Conservation (phyloP, 2,329 filamentous ascomycete genomes). For the Hypomyces rosellus region DNA sequence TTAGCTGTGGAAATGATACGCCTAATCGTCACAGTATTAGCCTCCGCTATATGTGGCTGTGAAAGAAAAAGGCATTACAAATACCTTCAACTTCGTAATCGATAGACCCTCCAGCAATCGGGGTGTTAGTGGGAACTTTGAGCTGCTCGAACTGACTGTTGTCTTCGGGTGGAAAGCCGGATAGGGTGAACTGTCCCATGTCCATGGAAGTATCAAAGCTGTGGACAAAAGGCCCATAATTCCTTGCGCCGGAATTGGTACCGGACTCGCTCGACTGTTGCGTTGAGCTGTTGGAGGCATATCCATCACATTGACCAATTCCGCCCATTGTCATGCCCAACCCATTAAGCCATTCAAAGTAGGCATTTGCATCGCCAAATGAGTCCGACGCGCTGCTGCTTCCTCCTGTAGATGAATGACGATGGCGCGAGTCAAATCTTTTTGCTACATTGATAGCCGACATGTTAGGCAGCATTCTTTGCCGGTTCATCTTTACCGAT, state of each 20-base stretch:
- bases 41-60: neutral
- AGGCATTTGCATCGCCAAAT: slow-evolving; percentile 19
- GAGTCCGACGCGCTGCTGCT: slow-evolving; percentile 13
- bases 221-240: slow-evolving; percentile 25
- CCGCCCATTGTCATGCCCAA: slow-evolving; percentile 13
- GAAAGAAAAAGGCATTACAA: neutral
- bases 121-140: slow-evolving; percentile 39
- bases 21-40: slow-evolving; percentile 9
- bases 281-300: slow-evolving; percentile 7
- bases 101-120: slow-evolving; percentile 22
- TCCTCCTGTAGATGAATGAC: neutral
- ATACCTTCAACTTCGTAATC: slow-evolving; percentile 16
- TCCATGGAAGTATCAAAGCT: slow-evolving; percentile 11
- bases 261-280: slow-evolving; percentile 22
- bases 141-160: slow-evolving; percentile 18
- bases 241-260: slow-evolving; percentile 38
- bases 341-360: slow-evolving; percentile 23
- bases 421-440: neutral
- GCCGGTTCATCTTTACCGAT: neutral
- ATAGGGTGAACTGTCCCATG: slow-evolving; percentile 4
- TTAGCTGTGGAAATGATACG: slow-evolving; percentile 12
- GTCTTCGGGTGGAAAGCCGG: slow-evolving; percentile 28
- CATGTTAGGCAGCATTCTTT: neutral
- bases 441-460: neutral
- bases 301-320: slow-evolving; percentile 1